Evolutionary conservation across 257 asterid genomes (phyloP).

Genomic region (Primulina huaijiensis): DNA sequence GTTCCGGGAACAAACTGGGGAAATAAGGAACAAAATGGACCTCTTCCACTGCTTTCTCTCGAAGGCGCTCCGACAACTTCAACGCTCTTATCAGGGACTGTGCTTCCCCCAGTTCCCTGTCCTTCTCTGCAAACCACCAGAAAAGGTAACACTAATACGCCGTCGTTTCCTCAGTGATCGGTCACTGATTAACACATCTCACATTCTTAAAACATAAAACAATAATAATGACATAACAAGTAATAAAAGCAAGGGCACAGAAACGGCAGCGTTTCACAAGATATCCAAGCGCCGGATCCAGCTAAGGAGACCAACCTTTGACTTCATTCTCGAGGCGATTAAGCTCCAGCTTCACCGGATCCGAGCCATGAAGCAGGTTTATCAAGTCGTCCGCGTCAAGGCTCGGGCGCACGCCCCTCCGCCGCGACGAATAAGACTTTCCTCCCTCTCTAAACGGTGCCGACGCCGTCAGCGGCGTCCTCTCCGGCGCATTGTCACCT

Average conservation of each 20-base stretch:
- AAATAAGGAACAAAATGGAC: conserved; percentile 33
- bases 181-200: not conserved
- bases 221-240: not conserved
- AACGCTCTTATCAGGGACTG: conserved; percentile 84
- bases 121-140: conserved; percentile 55
- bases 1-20: not conserved
- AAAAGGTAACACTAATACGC: conserved; percentile 14
- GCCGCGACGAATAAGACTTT: conserved; percentile 60
- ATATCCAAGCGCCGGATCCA: conserved; percentile 58
- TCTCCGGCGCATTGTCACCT: conserved; percentile 60
- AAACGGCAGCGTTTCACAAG: conserved; percentile 30
- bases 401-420: conserved; percentile 82
- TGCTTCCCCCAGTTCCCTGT: conserved; percentile 80
- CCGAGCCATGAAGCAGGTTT: conserved; percentile 96
- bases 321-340: conserved; percentile 97
- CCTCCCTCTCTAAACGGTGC: conserved; percentile 79
- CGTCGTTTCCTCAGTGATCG: conserved; percentile 5
- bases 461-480: conserved; percentile 61
- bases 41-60: conserved; percentile 97
- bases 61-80: conserved; percentile 68
- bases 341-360: conserved; percentile 99
- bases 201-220: not conserved
- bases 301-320: conserved; percentile 75
- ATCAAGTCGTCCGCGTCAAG: conserved; percentile 93
- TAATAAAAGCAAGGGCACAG: conserved; percentile 16